Base-by-base conservation (phyloP, 148 eudicot genomes). In the Hydrangea macrophylla region DNA sequence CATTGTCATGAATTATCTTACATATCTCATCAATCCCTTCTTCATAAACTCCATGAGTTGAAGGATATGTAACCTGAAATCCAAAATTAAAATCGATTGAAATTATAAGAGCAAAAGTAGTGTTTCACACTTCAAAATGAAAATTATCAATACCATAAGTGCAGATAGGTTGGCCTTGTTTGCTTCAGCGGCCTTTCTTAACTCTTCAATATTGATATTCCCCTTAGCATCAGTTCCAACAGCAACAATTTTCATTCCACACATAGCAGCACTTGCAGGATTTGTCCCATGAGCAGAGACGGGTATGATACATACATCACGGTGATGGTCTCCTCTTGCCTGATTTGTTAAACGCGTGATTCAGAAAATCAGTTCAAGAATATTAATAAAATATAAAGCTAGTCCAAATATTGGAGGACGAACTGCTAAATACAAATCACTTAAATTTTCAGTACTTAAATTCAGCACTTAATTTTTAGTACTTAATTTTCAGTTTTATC, bases 201-300 rank as follows among this genome's bases (percentile, higher is more conserved):
- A 72, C 84, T 94, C 96, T 69, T 83, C 90, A 68, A 90, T 85
- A 68, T 94, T 94, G 60, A 94, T 90, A 77, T 94, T 94, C 76
- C 98, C 98, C 80, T 94, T 87, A 15, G 97, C 85, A 80, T 94
- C 98, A 27, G 98, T 94, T 70, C 98, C 98, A 58, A 94, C 85
- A 64, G 93, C 54, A 40, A 94, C 96, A 73, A 94, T 94, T 75
- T 88, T 90, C 98, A 94, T 94, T 62, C 98, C 98, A 53, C 98
- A 94, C 98, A 94, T 94, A 57, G 98, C 98, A 55, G 98, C 98
- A 85, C 96, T 94, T 18, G 98, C 98, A 62, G 98, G 98, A 78
- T 94, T 94, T 44, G 98, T 94, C 70, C 98, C 98, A 76, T 94
- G 98, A 37, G 98, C 98, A 9, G 98, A 94, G 55, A 90, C 89